These are phyloP conservation scores for Phytophthora sp. DNA, from an alignment of 352 stramenopile genomes.

Conservation along the genomic window DNA sequence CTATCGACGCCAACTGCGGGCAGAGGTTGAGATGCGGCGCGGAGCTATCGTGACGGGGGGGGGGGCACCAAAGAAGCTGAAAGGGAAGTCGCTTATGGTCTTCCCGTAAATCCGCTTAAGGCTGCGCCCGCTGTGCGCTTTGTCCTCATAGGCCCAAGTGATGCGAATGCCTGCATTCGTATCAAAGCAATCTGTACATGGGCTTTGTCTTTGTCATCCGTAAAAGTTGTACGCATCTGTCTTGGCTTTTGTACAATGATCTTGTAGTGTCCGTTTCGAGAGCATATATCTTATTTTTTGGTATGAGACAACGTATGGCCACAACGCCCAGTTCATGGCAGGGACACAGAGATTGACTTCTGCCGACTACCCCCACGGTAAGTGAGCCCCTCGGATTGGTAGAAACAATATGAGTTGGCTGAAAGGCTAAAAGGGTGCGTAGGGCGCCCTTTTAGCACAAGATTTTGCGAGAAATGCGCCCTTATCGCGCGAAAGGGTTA, in stretches of 20 bases:
- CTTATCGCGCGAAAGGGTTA: background rate
- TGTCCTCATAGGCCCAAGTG: constrained; percentile 25
- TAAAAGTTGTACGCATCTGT: constrained; percentile 13
- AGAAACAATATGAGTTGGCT: too few species aligned
- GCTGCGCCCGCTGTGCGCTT: constrained; percentile 11
- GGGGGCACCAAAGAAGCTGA: background rate
- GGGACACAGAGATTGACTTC: too few species aligned
- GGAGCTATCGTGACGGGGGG: too few species aligned
- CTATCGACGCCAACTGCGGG: too few species aligned
- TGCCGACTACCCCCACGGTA: too few species aligned
- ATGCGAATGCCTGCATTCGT: constrained; percentile 1
- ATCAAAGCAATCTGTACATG: constrained; percentile 9
- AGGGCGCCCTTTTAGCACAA: too few species aligned
- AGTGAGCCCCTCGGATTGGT: too few species aligned
- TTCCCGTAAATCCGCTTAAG: constrained; percentile 22
- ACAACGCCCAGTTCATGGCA: too few species aligned
- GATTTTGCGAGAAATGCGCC: background rate
- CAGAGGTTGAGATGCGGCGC: background rate
- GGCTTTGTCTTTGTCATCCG: constrained; percentile 14
- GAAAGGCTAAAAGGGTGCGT: too few species aligned
- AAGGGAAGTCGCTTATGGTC: constrained; percentile 8
- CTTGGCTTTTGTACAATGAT: background rate
- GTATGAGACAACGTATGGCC: too few species aligned
- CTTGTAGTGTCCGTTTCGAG: too few species aligned
- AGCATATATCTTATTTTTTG: constrained; percentile 10